phyloP scores from a whole-genome alignment of 345 rosid species.

The Populus nigra region DNA sequence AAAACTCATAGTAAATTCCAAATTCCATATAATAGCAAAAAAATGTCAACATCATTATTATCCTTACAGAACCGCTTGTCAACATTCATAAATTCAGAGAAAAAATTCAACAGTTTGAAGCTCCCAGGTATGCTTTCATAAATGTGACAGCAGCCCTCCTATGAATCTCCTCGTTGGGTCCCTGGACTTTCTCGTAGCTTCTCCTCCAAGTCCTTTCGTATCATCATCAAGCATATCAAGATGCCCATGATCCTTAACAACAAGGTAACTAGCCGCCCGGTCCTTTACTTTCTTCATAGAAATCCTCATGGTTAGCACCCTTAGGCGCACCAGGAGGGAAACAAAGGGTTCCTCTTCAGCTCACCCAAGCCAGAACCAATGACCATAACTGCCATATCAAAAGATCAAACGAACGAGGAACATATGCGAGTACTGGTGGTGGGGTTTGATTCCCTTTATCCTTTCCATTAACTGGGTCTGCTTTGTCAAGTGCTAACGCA shows the following conservation, averaged over 20 bases:
- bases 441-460: conserved; percentile 66
- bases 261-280: conserved; percentile 64
- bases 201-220: conserved; percentile 61
- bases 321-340: conserved; percentile 76
- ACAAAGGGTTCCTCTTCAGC: conserved; percentile 37
- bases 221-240: conserved; percentile 81
- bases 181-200: conserved; percentile 47
- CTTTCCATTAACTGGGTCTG: conserved; percentile 81
- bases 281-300: conserved; percentile 56
- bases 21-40: background rate
- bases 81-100: conserved; percentile 16
- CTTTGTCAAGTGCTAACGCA: conserved; percentile 53
- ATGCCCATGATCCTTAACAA: conserved; percentile 73
- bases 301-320: conserved; percentile 70
- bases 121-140: conserved; percentile 56
- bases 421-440: conserved; percentile 66
- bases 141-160: conserved; percentile 63
- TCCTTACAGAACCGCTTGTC: background rate
- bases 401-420: conserved; percentile 65
- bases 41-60: background rate
- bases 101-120: conserved; percentile 44
- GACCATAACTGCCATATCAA: conserved; percentile 57
- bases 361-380: conserved; percentile 81
- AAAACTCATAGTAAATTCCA: background rate
- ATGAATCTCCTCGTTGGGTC: conserved; percentile 78